Conservation (phyloP, 257 asterid genomes). For the Leonotis leonurus region DNA sequence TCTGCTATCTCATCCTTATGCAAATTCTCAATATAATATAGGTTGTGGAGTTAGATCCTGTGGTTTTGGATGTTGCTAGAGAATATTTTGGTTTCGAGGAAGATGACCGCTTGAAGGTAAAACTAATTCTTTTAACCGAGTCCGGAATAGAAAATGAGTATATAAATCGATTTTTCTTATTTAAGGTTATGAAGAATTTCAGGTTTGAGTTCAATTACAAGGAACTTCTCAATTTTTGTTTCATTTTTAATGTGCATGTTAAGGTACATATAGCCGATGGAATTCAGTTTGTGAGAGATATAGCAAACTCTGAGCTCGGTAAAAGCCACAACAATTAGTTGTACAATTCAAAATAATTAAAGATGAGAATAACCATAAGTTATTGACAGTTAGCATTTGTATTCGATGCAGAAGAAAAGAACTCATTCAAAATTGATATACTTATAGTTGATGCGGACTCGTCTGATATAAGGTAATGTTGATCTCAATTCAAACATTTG, state of each 20-base stretch:
- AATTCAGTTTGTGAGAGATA: constrained; percentile 46
- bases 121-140: not conserved
- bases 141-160: constrained; percentile 3
- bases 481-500: not conserved
- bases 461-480: constrained; percentile 63
- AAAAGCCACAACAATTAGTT: constrained; percentile 4
- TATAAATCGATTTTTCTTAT: not conserved
- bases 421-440: constrained; percentile 34
- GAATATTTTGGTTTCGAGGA: constrained; percentile 61
- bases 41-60: constrained; percentile 82
- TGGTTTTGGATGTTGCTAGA: constrained; percentile 67
- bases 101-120: constrained; percentile 65
- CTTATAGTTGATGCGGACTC: constrained; percentile 94
- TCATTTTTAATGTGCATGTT: not conserved
- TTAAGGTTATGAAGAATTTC: not conserved
- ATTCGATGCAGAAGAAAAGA: constrained; percentile 28
- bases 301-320: constrained; percentile 33
- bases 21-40: constrained; percentile 31
- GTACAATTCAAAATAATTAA: constrained; percentile 2
- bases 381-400: no score
- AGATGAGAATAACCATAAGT: constrained; percentile 3
- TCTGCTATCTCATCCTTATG: constrained; percentile 14
- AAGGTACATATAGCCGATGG: constrained; percentile 78
- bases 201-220: not conserved
- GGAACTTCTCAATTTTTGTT: not conserved